These are phyloP conservation scores for Fraxinus ornus DNA, from an alignment of 305 asterid species.

Conservation along the genomic window DNA sequence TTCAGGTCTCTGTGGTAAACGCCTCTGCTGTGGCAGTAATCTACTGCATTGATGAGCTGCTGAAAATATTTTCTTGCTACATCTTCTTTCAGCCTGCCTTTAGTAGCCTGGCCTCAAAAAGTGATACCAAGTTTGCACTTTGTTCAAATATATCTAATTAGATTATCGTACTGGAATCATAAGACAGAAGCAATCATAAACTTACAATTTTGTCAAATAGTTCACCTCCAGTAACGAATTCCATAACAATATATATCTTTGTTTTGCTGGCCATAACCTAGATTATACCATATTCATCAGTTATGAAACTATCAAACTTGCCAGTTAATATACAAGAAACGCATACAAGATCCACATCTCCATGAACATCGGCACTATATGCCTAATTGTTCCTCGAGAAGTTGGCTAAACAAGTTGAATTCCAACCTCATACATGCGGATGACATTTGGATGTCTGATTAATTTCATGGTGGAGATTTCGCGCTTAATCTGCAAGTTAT, in stretches of 20 bases:
- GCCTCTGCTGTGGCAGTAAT: slow-evolving; percentile 77
- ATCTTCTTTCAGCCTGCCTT: slow-evolving; percentile 92
- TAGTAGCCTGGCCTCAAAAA: slow-evolving; percentile 50
- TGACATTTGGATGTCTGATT: slow-evolving; percentile 91
- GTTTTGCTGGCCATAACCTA: slow-evolving; percentile 99
- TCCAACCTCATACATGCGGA: slow-evolving; percentile 87
- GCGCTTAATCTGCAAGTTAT: slow-evolving; percentile 74
- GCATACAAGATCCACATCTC: background rate
- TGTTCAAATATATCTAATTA: background rate
- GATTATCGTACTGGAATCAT: background rate
- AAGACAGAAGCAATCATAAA: background rate
- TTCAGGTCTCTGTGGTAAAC: slow-evolving; percentile 73
- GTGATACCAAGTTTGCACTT: background rate
- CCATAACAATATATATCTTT: slow-evolving; percentile 90
- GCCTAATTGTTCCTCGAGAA: background rate
- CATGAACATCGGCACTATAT: background rate
- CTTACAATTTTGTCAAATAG: slow-evolving; percentile 92
- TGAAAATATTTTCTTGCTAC: slow-evolving; percentile 72
- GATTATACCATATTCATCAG: slow-evolving; percentile 24
- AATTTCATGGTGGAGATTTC: slow-evolving; percentile 97
- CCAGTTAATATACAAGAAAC: background rate
- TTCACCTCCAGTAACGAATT: slow-evolving; percentile 97
- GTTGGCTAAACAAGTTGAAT: background rate
- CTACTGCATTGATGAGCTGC: slow-evolving; percentile 68
- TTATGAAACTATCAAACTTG: background rate